Conservation (phyloP, 2,329 filamentous ascomycete genomes). For the Helotiales sp. region DNA sequence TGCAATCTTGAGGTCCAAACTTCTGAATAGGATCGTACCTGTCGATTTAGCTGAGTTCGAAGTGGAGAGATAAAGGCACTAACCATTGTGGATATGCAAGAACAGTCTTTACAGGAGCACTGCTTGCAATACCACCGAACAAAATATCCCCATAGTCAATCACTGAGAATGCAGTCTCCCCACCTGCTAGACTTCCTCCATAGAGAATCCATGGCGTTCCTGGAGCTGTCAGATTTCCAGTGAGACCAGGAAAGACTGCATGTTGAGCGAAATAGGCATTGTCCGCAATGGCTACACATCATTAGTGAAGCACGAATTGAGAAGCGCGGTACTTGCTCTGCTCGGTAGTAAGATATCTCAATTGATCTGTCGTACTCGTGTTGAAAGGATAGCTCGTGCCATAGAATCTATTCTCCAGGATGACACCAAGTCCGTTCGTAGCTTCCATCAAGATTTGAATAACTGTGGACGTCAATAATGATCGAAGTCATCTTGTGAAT, state of each 20-base stretch:
- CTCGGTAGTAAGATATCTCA: slow-evolving; percentile 50
- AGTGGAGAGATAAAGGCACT: background rate
- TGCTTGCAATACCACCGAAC: slow-evolving; percentile 50
- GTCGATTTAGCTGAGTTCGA: background rate
- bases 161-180: slow-evolving; percentile 44
- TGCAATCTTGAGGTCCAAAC: slow-evolving; percentile 49
- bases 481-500: slow-evolving; percentile 28
- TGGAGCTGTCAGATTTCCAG: slow-evolving; percentile 43
- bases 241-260: slow-evolving; percentile 45
- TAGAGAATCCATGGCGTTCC: slow-evolving; percentile 48
- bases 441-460: slow-evolving; percentile 55
- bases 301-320: background rate
- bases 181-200: slow-evolving; percentile 45
- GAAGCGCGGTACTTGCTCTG: slow-evolving; percentile 37
- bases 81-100: slow-evolving; percentile 50
- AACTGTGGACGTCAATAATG: slow-evolving; percentile 37
- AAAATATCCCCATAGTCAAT: slow-evolving; percentile 46
- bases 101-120: slow-evolving; percentile 42
- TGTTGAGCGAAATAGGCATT: slow-evolving; percentile 52
- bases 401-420: slow-evolving; percentile 53
- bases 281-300: slow-evolving; percentile 44
- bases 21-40: slow-evolving; percentile 48
- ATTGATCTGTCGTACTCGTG: slow-evolving; percentile 47
- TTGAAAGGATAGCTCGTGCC: slow-evolving; percentile 49
- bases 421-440: slow-evolving; percentile 53